Evolutionary conservation across 2,329 filamentous ascomycete species (phyloP).

Genomic region (Albifimbria verrucaria): DNA sequence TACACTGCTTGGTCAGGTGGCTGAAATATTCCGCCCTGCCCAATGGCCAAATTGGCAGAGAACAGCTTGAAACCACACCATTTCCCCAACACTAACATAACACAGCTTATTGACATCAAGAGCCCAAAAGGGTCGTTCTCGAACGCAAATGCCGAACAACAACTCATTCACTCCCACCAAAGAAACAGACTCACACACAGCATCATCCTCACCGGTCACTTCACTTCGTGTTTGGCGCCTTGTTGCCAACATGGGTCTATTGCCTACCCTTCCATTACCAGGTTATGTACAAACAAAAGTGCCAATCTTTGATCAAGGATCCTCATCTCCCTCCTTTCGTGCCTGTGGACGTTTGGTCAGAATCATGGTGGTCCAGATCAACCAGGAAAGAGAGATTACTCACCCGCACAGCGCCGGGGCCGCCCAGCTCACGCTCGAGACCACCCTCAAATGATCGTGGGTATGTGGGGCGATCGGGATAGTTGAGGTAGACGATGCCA

Average conservation of each 20-base stretch:
- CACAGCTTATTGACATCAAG: too few relatives aligned
- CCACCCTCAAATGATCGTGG: conserved; percentile 72
- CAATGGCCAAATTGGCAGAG: too few relatives aligned
- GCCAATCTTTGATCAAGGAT: conserved; percentile 36
- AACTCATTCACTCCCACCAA: too few relatives aligned
- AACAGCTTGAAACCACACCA: too few relatives aligned
- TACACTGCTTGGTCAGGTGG: too few relatives aligned
- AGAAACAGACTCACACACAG: too few relatives aligned
- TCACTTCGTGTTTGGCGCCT: not conserved
- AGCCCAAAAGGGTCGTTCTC: too few relatives aligned
- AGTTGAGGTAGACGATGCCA: conserved; percentile 65
- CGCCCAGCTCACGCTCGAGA: conserved; percentile 72
- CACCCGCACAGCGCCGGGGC: conserved; percentile 63
- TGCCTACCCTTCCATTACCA: not conserved
- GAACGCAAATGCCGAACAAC: too few relatives aligned
- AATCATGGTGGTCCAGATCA: conserved; percentile 11
- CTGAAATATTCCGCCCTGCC: too few relatives aligned
- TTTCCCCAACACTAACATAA: too few relatives aligned
- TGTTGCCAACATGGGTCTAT: not conserved
- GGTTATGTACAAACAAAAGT: conserved; percentile 34
- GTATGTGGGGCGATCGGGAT: conserved; percentile 68
- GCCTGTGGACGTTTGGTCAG: conserved; percentile 35
- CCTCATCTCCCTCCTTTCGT: conserved; percentile 52
- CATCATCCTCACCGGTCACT: too few relatives aligned
- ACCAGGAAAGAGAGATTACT: conserved; percentile 30